phyloP scores from a whole-genome alignment of 202 grass and related monocot genomes.

The Brachypodium distachyon region DNA sequence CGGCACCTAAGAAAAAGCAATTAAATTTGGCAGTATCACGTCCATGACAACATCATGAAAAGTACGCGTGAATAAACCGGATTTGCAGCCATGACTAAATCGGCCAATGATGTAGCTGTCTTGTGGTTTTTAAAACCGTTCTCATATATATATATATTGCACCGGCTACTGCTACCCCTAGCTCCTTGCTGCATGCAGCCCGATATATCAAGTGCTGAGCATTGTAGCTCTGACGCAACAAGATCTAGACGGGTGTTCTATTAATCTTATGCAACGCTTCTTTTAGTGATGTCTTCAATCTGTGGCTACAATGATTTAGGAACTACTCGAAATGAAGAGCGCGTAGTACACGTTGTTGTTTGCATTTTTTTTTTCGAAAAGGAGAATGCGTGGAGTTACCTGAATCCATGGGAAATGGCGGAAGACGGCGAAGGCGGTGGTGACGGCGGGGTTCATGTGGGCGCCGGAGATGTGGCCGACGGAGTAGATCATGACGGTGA shows the following conservation, averaged over 20 bases:
- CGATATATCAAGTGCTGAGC: background rate
- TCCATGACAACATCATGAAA: conserved; percentile 22
- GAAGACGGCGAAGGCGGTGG: conserved; percentile 71
- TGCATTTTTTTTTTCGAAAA: too few relatives aligned
- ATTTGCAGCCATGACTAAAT: background rate
- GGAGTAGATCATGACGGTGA: conserved; percentile 95
- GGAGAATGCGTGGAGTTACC: too few relatives aligned
- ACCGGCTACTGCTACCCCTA: too few relatives aligned
- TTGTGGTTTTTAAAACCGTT: background rate
- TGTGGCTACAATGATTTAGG: background rate
- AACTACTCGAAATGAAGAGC: too few relatives aligned
- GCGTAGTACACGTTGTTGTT: too few relatives aligned
- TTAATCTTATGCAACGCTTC: too few relatives aligned
- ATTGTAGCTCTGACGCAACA: background rate
- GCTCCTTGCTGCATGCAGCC: too few relatives aligned
- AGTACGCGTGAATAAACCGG: background rate
- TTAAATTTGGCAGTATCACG: background rate
- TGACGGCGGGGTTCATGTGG: conserved; percentile 99
- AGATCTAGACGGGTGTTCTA: background rate
- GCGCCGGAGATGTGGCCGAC: conserved; percentile 98
- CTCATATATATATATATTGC: too few relatives aligned
- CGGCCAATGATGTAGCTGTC: background rate
- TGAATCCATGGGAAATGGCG: conserved; percentile 96
- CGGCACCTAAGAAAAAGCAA: background rate
- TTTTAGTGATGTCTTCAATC: too few relatives aligned